Evolutionary conservation across 257 asterid genomes (phyloP), one percentile per base, ranked within the genome.

Genomic region (Jacaranda copaia): DNA sequence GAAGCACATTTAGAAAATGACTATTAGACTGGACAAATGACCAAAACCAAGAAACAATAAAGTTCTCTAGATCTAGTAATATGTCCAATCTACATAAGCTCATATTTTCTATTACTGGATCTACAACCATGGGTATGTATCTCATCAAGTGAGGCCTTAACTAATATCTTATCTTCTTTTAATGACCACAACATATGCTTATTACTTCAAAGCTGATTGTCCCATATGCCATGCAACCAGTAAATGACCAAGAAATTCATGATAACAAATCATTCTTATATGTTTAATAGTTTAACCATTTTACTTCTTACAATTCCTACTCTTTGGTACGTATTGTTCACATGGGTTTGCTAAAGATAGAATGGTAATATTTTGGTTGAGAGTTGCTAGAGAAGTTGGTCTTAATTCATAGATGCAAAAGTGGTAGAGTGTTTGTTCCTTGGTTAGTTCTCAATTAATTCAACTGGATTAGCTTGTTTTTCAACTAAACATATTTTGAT

Each of bases 11-110:
- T 52, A 13, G 3, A 25, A 36, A 32, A 25, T 58, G 51, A 35
- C 42, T 53, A 59, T 59, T 25, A 53, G 51, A 55, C 57, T 46
- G 76, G 43, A 59, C 36, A 15, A 60, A 64, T 70, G 43, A 46
- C 76, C 16, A 38, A 57, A 58, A 69, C 19, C 43, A 75, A 40
- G 38, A 63, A 45, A 32, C 5, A 38, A 16, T 38, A 43, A n/a
- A 3, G 4, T 40, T 66, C 11, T 42, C 68, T 45, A 25, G 39
- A 15, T 43, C 65, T 2, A 35, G 49, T n/a, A 36, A 53, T 8
- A 18, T 18, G 36, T 7, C 60, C 40, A 6, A 48, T 20, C 46
- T 19, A 70, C 32, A 43, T 35, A 39, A 46, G 71, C 25, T 5
- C 51, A 10, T 48, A 74, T 36, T 2, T 35, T 20, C 77, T 74